Percentiles rank a stretch among this genome's conserved stretches.
Evolutionary conservation across 306 rosid species (phyloP).

Genomic region (Pyrus pyrifolia): DNA sequence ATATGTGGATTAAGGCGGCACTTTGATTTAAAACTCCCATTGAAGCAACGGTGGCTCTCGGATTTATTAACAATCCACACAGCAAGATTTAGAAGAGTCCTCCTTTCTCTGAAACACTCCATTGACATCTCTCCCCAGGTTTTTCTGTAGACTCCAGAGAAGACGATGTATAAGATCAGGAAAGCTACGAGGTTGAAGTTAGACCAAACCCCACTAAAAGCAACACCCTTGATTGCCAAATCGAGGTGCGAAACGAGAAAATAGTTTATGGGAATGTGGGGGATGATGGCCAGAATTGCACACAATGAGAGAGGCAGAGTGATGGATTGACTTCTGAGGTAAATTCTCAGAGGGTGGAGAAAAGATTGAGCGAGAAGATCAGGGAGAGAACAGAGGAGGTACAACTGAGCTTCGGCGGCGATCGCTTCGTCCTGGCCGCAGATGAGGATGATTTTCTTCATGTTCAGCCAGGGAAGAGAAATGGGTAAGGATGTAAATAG

Average conservation of each 20-base stretch:
- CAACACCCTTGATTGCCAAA: slow-evolving; percentile 69
- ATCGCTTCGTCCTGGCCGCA: slow-evolving; percentile 62
- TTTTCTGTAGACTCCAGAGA: slow-evolving; percentile 44
- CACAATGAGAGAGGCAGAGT: slow-evolving; percentile 69
- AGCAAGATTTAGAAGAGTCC: slow-evolving; percentile 16
- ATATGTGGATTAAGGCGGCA: slow-evolving; percentile 66
- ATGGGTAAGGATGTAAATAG: slow-evolving; percentile 53
- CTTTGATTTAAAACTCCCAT: slow-evolving; percentile 90
- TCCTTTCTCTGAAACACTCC: slow-evolving; percentile 29
- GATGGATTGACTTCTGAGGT: slow-evolving; percentile 73
- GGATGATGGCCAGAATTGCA: slow-evolving; percentile 50
- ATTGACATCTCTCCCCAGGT: slow-evolving; percentile 66
- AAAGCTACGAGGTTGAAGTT: slow-evolving; percentile 63
- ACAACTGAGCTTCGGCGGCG: slow-evolving; percentile 51
- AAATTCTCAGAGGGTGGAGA: slow-evolving; percentile 73
- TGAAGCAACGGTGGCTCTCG: slow-evolving; percentile 73
- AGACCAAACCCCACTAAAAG: slow-evolving; percentile 66
- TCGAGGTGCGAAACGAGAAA: slow-evolving; percentile 46
- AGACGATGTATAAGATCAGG: slow-evolving; percentile 37
- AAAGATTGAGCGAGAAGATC: slow-evolving; percentile 72
- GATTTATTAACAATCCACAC: slow-evolving; percentile 54
- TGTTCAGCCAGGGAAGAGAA: slow-evolving; percentile 65
- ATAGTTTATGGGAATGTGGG: slow-evolving; percentile 69
- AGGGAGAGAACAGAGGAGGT: slow-evolving; percentile 61
- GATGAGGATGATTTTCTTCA: slow-evolving; percentile 50